Evolutionary conservation across 306 rosid genomes (phyloP).

Genomic region (Lathyrus aphaca): DNA sequence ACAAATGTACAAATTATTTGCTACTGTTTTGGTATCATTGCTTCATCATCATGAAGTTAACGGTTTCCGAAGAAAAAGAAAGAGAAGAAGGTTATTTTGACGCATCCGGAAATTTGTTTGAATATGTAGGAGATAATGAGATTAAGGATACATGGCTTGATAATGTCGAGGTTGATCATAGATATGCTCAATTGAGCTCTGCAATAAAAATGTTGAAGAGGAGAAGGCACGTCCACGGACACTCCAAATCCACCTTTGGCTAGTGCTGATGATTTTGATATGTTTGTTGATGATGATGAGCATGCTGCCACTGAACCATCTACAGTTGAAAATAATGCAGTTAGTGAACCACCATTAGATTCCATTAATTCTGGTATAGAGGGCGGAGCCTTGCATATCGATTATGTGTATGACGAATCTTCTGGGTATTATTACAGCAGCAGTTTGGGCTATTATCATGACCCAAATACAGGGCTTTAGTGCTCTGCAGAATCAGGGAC

Average conservation of each 20-base stretch:
- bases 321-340: slow-evolving; percentile 49
- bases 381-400: slow-evolving; percentile 50
- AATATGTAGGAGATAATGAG: slow-evolving; percentile 67
- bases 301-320: slow-evolving; percentile 51
- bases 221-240: slow-evolving; percentile 45
- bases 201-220: slow-evolving; percentile 48
- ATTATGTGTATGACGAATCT: slow-evolving; percentile 67
- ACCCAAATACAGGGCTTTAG: slow-evolving; percentile 57
- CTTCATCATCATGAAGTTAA: too few relatives aligned
- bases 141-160: slow-evolving; percentile 92
- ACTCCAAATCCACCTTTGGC: slow-evolving; percentile 41
- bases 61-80: slow-evolving; percentile 75
- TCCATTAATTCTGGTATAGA: slow-evolving; percentile 44
- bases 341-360: slow-evolving; percentile 45
- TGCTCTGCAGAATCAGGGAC: slow-evolving; percentile 67
- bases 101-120: slow-evolving; percentile 77
- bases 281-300: slow-evolving; percentile 80
- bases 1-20: too few relatives aligned
- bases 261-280: slow-evolving; percentile 63
- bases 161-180: slow-evolving; percentile 73
- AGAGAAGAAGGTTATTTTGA: slow-evolving; percentile 96
- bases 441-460: slow-evolving; percentile 56
- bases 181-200: slow-evolving; percentile 57
- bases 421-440: slow-evolving; percentile 83
- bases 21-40: too few relatives aligned